Percentiles rank a stretch among this genome's conserved stretches.
Evolutionary conservation across 352 stramenopile genomes (phyloP).

Genomic region (Peronosclerospora sorghi): DNA sequence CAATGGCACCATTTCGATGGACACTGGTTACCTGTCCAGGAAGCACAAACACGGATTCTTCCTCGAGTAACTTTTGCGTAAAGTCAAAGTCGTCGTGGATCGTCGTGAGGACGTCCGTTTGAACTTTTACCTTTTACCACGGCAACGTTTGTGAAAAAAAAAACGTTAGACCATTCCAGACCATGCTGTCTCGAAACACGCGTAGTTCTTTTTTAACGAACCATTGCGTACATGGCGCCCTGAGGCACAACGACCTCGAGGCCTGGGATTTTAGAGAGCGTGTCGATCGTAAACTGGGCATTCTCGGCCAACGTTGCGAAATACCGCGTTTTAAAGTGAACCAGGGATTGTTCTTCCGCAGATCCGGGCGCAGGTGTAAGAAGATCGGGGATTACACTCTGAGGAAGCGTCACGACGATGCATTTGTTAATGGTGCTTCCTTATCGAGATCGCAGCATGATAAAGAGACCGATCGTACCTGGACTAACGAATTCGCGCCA

Average conservation of each 20-base stretch:
- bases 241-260: too few species aligned
- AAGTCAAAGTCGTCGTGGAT: conserved; percentile 91
- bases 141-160: neutral
- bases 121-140: conserved; percentile 35
- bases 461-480: too few species aligned
- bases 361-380: conserved; percentile 55
- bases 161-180: neutral
- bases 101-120: conserved; percentile 52
- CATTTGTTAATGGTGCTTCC: conserved; percentile 1
- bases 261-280: too few species aligned
- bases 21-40: too few species aligned
- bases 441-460: too few species aligned
- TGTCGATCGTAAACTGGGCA: too few species aligned
- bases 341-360: conserved; percentile 46
- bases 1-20: too few species aligned
- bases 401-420: conserved; percentile 1
- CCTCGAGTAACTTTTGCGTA: too few species aligned
- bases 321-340: conserved; percentile 77
- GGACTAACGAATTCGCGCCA: too few species aligned
- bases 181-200: neutral
- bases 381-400: conserved; percentile 77
- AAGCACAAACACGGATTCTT: too few species aligned
- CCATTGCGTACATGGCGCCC: conserved; percentile 95
- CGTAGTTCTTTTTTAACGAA: conserved; percentile 9
- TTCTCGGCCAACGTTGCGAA: too few species aligned